Conservation (phyloP, 192 early-diverging fungal species). For the Kappamyces sp. region DNA sequence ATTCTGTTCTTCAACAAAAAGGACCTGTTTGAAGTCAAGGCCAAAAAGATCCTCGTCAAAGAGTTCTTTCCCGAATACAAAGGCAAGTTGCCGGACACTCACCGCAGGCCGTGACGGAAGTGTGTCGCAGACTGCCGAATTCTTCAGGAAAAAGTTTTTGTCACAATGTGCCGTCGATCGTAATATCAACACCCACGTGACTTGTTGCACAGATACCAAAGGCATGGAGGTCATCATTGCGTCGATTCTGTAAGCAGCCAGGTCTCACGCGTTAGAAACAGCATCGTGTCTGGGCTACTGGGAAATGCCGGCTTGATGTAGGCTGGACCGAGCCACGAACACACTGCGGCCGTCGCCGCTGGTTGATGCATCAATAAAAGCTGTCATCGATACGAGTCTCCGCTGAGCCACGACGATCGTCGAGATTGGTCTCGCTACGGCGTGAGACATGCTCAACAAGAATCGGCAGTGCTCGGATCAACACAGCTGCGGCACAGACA, state of each 20-base stretch:
- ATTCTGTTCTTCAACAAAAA: constrained; percentile 50
- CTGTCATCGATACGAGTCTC: no score
- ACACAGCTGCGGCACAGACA: no score
- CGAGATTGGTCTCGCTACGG: no score
- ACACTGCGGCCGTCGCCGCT: no score
- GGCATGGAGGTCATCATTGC: constrained; percentile 13
- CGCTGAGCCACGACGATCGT: no score
- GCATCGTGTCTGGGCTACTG: no score
- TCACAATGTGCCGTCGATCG: neutral
- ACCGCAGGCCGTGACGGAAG: constrained; percentile 5
- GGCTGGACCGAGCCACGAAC: no score
- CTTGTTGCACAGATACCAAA: constrained; percentile 16
- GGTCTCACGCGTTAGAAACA: no score
- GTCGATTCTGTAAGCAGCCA: neutral
- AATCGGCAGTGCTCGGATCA: no score
- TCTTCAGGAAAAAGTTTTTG: constrained; percentile 2
- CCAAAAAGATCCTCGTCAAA: constrained; percentile 32
- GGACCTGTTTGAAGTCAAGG: constrained; percentile 39
- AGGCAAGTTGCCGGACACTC: constrained; percentile 14
- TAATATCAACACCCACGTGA: neutral
- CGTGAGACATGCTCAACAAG: no score
- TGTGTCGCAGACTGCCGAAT: neutral
- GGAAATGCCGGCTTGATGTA: no score
- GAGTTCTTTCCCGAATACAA: constrained; percentile 40
- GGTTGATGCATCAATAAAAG: no score